Evolutionary conservation across 2,329 filamentous ascomycete genomes (phyloP), one percentile per base, ranked within the genome.

Genomic region (Colletotrichum coccodes): DNA sequence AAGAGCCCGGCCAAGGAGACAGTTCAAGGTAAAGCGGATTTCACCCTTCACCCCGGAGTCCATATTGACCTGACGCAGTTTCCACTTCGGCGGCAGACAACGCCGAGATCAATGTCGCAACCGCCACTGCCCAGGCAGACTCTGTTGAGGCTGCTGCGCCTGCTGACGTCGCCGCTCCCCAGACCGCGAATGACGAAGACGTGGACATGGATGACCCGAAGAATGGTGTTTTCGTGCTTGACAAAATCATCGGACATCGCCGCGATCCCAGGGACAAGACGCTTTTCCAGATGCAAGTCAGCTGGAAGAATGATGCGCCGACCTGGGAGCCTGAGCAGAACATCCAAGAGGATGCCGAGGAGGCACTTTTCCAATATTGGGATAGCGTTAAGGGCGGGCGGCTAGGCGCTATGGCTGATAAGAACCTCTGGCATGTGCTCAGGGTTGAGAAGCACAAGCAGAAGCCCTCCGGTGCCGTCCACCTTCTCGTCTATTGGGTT

Each of bases 321-420:
- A 78, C 76, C 4, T 80, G 77, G 77, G 79, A 80, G 30, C 54
- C 70, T 5, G 79, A 80, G 50, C 73, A 74, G 16, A 77, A 77
- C 61, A 77, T 80, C 49, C 79, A 80, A 44, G 62, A 74, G 56
- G 76, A 76, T 49, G 78, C 77, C 1, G 75, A 73, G 30, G 77
- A 79, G 26, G 70, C 68, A 1, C 64, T 80, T 1, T 80, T 70
- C 9, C 49, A 32, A 6, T 72, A 72, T 52, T 72, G 71, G 71
- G 49, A 70, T 8, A 50, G 40, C n/a, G 57, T 72, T 53, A 60
- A 63, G 62, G 71, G 71, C 12, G 71, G 71, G 18, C 64, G 71
- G 9, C 18, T 56, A 21, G 64, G 59, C 21, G 63, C 60, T 14
- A 68, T 72, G 67, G 46, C 38, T 0, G 68, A 72, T 52, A 63